Evolutionary conservation across 345 rosid species (phyloP).

Genomic region (Psidium guajava): DNA sequence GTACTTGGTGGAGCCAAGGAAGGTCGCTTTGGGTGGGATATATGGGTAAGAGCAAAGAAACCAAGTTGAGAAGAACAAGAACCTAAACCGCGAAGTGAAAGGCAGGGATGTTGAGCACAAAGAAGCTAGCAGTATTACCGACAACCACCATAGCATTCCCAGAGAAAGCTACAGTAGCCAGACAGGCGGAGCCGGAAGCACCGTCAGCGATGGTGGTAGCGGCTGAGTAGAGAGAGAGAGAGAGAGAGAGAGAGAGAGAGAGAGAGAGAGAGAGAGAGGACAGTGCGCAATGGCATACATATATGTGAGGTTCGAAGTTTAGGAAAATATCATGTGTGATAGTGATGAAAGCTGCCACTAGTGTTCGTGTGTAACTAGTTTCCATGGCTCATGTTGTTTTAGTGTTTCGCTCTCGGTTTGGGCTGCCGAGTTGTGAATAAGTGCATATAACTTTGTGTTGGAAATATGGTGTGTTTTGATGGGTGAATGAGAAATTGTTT

Average conservation of each 20-base stretch:
- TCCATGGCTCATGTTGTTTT: not conserved
- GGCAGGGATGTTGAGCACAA: slow-evolving; percentile 1
- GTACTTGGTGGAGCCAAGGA: slow-evolving; percentile 10
- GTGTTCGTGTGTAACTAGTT: not conserved
- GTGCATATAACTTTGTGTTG: not conserved
- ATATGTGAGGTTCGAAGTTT: not conserved
- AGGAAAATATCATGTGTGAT: not conserved
- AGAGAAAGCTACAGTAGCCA: slow-evolving; percentile 14
- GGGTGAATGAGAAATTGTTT: no score
- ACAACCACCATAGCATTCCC: slow-evolving; percentile 35
- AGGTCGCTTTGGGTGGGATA: slow-evolving; percentile 9
- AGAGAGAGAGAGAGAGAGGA: no score
- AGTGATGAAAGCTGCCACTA: not conserved
- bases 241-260: not conserved
- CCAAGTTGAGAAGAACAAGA: not conserved
- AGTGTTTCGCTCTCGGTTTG: not conserved
- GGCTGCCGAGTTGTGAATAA: not conserved
- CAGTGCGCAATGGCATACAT: not conserved
- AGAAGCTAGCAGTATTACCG: slow-evolving; percentile 3
- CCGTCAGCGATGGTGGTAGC: slow-evolving; percentile 1
- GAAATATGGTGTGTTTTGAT: no score
- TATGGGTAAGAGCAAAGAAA: not conserved
- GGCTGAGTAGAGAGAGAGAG: not conserved
- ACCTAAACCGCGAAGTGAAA: not conserved
- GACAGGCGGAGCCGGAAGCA: not conserved